Base-by-base conservation (phyloP, 495 filamentous ascomycete species). In the Chaetomium tenue region DNA sequence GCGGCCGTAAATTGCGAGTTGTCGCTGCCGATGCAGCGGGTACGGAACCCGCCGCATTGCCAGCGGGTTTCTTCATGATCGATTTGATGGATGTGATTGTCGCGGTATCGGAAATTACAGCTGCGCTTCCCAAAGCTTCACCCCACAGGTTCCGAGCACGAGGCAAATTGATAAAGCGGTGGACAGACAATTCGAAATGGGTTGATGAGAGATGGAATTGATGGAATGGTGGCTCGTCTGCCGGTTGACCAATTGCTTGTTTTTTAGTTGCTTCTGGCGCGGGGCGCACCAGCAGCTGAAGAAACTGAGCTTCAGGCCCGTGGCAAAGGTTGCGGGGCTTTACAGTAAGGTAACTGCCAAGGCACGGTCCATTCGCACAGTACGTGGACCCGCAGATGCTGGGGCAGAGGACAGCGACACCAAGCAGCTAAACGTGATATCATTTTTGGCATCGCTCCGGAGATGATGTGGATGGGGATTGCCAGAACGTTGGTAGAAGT, bases 1-100 rank as follows among this genome's bases (percentile, higher is more conserved):
- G 72, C 46, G 68, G 70, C 64, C 70, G 59, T 33, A 72, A 59
- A 25, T 61, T 46, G 57, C 69, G 66, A n/a, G 57, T 46, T 25
- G 62, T 30, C 51, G 56, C 44, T 50, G 63, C 15, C 40, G 66
- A 60, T 6, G 50, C 20, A 28, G 26, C 55, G 55, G 56, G 55
- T 63, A 51, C 59, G 40, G 63, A 11, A 39, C 53, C 58, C 39
- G 44, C 20, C 11, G 40, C 54, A 39, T 58, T 44, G 3, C 20
- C 30, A 33, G 61, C 58, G 53, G 61, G 70, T 42, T 58, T 68
- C 47, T 28, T 70, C 66, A 67, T 69, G 26, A 11, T 25, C 50
- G 42, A 16, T 52, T 30, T 30, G 30, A 37, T 13, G 5, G 54
- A 20, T 23, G 26, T 7, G 5, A 25, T 12, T 60, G 12, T 30